Base-by-base conservation (phyloP, 78 protist species). In the Dictyostelium brefeldianum region DNA sequence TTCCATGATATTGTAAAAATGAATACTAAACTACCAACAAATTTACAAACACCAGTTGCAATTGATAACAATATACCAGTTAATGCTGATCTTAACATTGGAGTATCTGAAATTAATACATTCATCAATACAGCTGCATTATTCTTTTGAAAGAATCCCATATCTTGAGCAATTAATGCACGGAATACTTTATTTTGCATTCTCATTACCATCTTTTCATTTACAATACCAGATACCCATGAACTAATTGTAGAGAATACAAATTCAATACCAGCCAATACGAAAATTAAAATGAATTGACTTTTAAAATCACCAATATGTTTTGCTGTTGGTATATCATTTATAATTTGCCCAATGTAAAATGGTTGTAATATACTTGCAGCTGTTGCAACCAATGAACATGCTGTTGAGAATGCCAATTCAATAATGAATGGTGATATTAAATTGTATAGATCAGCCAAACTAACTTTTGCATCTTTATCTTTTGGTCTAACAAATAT, bases 21-120 rank as follows among this genome's bases (percentile, higher is more conserved):
- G 78, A 87, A 87, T 62, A 87, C 93, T 12, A 87, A 87, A 64
- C 77, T 54, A 51, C 93, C 93, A 59, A 87, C 93, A 77, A 87
- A 87, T 50, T 87, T 87, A 64, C 93, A 87, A 20, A 65, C 51
- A 50, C 85, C 75, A 47, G 83, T 78, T 2, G 93, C 83, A 50
- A 87, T 29, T 17, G 78, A 46, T 46, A 87, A 51, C n/a, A 77
- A 10, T 7, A 87, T 87, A 64, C 93, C 93, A 5, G 93, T 78
- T 0, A 87, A 11, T 31, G 93, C 59, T 11, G 84, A 77, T 87
- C 93, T 87, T 10, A 87, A 25, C 93, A 87, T 87, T 50, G 93
- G 93, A 10, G 92, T 43, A 87, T 87, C 93, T 3, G 78, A 67
- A 51, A 87, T 87, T 29, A 87, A 77, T 18, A 87, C 84, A 77